Base-by-base conservation (phyloP, 2,329 filamentous ascomycete genomes). In the Albophoma yamanashiensis region DNA sequence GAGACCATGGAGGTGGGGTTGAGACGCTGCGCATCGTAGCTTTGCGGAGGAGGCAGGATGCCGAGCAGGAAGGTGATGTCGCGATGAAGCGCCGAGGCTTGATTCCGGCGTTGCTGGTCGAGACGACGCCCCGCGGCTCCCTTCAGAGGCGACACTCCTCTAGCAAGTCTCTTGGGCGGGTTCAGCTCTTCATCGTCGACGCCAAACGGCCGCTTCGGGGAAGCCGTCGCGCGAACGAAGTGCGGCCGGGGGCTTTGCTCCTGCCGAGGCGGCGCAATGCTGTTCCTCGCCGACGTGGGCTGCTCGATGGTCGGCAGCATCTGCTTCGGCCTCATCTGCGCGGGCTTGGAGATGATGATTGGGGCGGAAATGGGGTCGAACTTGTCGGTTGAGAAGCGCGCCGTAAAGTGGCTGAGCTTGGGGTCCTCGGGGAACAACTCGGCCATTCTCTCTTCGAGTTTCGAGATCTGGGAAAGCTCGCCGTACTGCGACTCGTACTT, bases 401-500 rank as follows among this genome's bases (percentile, higher is more conserved):
- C 84, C 14, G 85, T 82, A 71, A 97, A 97, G 62, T 86, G 85
- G 17, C 81, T 76, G 45, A 96, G 80, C 60, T 84, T 87, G 3
- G 91, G 88, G 67, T 97, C 93, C 61, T 92, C 87, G 0, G 92
- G 92, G 73, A 91, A 99, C n/a, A 97, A 81, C 69, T 96, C 92
- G 27, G 84, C 83, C 92, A 99, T 97, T 55, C 94, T 87, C 67
- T 88, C 88, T 74, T 99, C 95, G 20, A 99, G 80, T 71, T 95
- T 94, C 64, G 87, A 85, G 59, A 99, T 91, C 67, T 97, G 92
- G 7, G 89, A 85, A 6, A 97, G 82, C 71, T 99, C 94, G 60
- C 95, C 94, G 68, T 92, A 99, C 64, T 92, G 87, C 14, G 92
- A 92, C 76, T 99, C 94, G 71, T 96, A 96, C 67, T 92, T 89